A percentile compares a stretch with the other conserved stretches of the same genome.
Evolutionary conservation across 2,329 filamentous ascomycete species (phyloP).

Genomic region (Colletotrichum chlorophyti): DNA sequence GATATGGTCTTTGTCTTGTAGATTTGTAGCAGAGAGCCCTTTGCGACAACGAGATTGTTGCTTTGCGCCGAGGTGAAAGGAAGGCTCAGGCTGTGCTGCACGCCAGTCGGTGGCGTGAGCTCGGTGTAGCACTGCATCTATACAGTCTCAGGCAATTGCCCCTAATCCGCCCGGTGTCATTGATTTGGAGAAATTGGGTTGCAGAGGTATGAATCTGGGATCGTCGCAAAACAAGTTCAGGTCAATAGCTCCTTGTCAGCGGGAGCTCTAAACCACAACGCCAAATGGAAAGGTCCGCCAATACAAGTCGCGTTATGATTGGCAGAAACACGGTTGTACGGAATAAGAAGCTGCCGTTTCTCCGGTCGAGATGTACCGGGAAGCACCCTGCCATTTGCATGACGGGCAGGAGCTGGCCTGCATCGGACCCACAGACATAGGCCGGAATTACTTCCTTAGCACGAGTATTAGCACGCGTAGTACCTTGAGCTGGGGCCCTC

Average conservation of each 20-base stretch:
- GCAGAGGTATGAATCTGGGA: neutral
- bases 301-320: constrained; percentile 20
- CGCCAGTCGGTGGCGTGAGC: constrained; percentile 90
- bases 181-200: constrained; percentile 7
- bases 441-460: too few relatives aligned
- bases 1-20: constrained; percentile 76
- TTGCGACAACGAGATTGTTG: constrained; percentile 88
- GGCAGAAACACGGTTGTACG: neutral
- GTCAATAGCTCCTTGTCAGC: constrained; percentile 12
- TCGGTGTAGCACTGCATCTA: constrained; percentile 98
- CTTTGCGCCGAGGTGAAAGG: constrained; percentile 78
- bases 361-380: too few relatives aligned
- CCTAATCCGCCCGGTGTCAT: constrained; percentile 12
- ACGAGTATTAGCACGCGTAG: too few relatives aligned
- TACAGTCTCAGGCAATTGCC: constrained; percentile 39
- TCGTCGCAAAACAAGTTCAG: neutral
- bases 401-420: too few relatives aligned
- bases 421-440: too few relatives aligned
- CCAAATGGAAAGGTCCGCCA: neutral
- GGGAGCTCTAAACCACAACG: constrained; percentile 6
- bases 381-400: too few relatives aligned
- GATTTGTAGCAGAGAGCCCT: constrained; percentile 91
- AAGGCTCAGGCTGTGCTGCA: constrained; percentile 84
- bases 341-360: constrained; percentile 4
- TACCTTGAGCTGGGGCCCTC: neutral